Evolutionary conservation across 768 basidiomycete genomes (phyloP).

Genomic region (Candolleomyces eurysporus): DNA sequence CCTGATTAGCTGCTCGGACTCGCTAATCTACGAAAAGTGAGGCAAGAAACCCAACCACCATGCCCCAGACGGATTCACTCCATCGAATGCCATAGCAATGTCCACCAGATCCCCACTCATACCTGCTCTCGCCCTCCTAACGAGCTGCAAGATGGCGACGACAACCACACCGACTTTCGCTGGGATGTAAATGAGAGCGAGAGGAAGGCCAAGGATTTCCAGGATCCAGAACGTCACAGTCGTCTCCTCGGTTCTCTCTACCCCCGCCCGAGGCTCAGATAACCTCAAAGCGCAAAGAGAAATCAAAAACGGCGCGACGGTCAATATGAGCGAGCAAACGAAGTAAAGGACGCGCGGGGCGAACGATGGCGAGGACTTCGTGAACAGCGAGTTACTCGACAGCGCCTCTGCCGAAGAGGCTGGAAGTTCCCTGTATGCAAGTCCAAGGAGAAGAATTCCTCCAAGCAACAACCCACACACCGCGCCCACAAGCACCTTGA

Average conservation of each 20-base stretch:
- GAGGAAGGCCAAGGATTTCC: not conserved
- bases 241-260: not conserved
- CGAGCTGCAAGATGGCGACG: not conserved
- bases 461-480: not conserved
- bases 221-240: not conserved
- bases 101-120: not conserved
- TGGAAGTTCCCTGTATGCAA: not conserved
- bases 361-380: not conserved
- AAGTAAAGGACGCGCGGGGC: not conserved
- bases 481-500: not conserved
- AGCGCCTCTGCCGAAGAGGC: not conserved
- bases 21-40: not conserved
- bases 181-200: not conserved
- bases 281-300: not conserved
- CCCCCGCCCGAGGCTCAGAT: not conserved
- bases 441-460: not conserved
- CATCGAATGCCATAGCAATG: not conserved
- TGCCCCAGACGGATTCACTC: not conserved
- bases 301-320: not conserved
- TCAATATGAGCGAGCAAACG: not conserved
- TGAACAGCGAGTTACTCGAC: not conserved
- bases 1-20: too few species aligned
- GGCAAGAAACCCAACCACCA: slow-evolving; percentile 3
- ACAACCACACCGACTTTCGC: not conserved
- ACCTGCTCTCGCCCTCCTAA: not conserved